Base-by-base conservation (phyloP, 2,329 filamentous ascomycete species). In the Colletotrichum caudatum region DNA sequence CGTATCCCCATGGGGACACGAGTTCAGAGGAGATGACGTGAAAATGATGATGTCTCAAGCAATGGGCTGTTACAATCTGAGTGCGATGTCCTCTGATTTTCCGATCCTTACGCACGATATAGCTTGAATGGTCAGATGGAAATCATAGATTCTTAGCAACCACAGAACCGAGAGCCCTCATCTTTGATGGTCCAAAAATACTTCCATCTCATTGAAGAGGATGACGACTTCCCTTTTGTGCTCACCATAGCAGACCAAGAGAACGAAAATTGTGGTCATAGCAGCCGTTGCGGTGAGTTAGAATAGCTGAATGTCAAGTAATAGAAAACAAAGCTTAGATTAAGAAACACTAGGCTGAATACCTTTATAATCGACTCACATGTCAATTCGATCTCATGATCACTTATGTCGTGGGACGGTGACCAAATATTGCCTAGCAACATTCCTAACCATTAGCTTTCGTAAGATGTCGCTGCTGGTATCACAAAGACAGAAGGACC, bases 231-330 rank as follows among this genome's bases (percentile, higher is more conserved):
- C 74, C 73, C 75, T 29, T 48, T 44, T 73, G 77, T 56, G 63
- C 78, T 56, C 76, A 79, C 72, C 74, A 77, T 54, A 63, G 75
- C 76, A 75, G 69, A 78, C 63, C 72, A 78, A 51, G 50, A 74
- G 62, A 76, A 79, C 44, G 75, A 80, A 71, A 74, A 80, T 33
- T 74, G 75, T 69, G 1, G 72, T 71, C 18, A 71, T 68, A 20
- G 76, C 71, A 0, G 62, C 74, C 9, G 64, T 64, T 1, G 72
- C 74, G 2, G 71, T 69, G n/a, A 71, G 33, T 70, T 72, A 39
- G 73, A 63, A 68, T 66, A 76, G 3, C 75, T 73, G 14, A 74
- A 58, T 5, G 76, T 71, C 14, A 74, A 66, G 8, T 73, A 75
- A 41, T 5, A 16, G n/a, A 75, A 64, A 3, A 73, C 29, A 26